These are phyloP conservation scores for Suillus variegatus DNA, from an alignment of 768 basidiomycete species.

Conservation along the genomic window DNA sequence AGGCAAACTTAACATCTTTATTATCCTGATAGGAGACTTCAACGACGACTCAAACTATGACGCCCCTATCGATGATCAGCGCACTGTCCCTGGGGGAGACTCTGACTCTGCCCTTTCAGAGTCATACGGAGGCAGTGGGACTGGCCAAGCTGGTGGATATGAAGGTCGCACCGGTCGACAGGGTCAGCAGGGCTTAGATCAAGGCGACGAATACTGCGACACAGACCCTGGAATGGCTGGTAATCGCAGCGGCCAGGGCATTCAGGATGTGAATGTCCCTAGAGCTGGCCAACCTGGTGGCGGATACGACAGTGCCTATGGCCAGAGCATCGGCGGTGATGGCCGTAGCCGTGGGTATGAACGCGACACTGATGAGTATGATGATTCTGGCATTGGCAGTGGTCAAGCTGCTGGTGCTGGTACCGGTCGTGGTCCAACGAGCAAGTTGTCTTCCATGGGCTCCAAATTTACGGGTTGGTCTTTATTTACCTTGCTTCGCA, in stretches of 20 bases:
- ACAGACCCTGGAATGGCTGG: constrained; percentile 16
- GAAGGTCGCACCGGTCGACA: background rate
- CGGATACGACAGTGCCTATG: background rate
- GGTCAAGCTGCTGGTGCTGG: background rate
- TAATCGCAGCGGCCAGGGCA: background rate
- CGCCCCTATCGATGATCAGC: background rate
- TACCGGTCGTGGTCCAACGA: background rate
- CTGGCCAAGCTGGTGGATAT: constrained; percentile 13
- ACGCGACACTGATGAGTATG: constrained; percentile 14
- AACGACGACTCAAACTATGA: constrained; percentile 12
- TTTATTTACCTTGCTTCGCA: background rate
- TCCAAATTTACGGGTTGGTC: constrained; percentile 10
- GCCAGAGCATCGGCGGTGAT: background rate
- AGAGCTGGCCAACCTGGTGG: constrained; percentile 8
- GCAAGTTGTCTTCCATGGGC: background rate
- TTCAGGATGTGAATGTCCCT: constrained; percentile 1
- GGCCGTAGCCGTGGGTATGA: constrained; percentile 12
- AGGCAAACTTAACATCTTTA: no score
- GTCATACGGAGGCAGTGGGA: constrained; percentile 10
- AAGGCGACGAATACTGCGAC: background rate
- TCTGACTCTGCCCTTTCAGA: constrained; percentile 5
- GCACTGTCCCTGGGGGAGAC: background rate
- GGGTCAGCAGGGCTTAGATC: background rate
- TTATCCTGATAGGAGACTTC: constrained; percentile 6
- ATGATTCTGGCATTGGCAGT: constrained; percentile 1